Percentiles rank a stretch among this genome's conserved stretches.
Evolutionary conservation across 2,329 filamentous ascomycete species (phyloP).

Genomic region (Ustulina deusta): DNA sequence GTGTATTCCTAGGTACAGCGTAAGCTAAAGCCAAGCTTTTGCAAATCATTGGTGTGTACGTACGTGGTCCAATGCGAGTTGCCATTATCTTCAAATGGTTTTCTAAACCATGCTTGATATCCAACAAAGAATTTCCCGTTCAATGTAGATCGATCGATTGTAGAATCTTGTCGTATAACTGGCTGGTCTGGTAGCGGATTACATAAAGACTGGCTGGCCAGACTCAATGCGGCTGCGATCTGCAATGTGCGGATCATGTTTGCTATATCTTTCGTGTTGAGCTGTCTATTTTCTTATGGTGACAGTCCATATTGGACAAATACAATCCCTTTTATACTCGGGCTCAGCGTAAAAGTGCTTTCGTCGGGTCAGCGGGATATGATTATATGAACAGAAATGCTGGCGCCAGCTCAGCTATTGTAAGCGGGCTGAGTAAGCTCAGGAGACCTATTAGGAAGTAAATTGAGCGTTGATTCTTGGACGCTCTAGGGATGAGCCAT

Average conservation of each 20-base stretch:
- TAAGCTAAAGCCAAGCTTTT: slow-evolving; percentile 10
- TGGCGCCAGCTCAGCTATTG: slow-evolving; percentile 30
- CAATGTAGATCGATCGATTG: slow-evolving; percentile 45
- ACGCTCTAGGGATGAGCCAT: neutral
- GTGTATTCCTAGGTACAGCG: slow-evolving; percentile 34
- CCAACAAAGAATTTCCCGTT: slow-evolving; percentile 47
- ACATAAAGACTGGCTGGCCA: slow-evolving; percentile 27
- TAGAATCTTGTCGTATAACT: slow-evolving; percentile 32
- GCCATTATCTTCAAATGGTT: slow-evolving; percentile 43
- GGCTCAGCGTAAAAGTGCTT: neutral
- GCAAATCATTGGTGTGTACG: slow-evolving; percentile 3
- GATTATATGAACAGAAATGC: slow-evolving; percentile 8
- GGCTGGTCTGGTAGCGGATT: slow-evolving; percentile 8
- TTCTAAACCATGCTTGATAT: slow-evolving; percentile 48
- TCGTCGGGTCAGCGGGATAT: slow-evolving; percentile 12
- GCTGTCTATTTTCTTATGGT: neutral
- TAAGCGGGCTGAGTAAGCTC: slow-evolving; percentile 27
- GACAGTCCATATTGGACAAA: neutral
- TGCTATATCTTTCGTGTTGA: neutral
- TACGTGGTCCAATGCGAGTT: slow-evolving; percentile 49
- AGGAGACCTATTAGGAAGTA: neutral
- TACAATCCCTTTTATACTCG: slow-evolving; percentile 17
- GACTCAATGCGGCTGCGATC: slow-evolving; percentile 26
- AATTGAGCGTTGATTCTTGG: slow-evolving; percentile 2
- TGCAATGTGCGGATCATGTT: slow-evolving; percentile 29